Evolutionary conservation across 2,329 filamentous ascomycete genomes (phyloP), one percentile per base, ranked within the genome.

Genomic region (Claviceps purpurea): DNA sequence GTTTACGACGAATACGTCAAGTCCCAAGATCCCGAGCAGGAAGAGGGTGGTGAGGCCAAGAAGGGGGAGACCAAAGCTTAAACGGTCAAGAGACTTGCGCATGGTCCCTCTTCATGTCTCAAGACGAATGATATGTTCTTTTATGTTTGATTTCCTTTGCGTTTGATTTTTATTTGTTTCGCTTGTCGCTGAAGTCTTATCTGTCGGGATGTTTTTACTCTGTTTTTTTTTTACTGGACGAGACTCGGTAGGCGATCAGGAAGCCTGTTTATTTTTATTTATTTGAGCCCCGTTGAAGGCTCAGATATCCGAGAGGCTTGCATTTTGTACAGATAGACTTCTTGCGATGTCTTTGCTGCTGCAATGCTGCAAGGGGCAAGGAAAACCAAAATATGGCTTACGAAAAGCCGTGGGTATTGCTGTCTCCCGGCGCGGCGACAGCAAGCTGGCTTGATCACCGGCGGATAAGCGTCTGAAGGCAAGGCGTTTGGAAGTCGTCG

Each of bases 1-100:
- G 93, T 98, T 63, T 98, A 97, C 70, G 89, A 98, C 66, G 93
- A 98, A 72, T 98, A 98, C 71, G 85, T 97, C 74, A 97, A 97
- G 83, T 82, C 81, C 65, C 88, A 93, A 68, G 65, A 66, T 40
- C 66, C 57, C 39, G 70, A 53, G 14, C 43, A 52, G 18, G 45
- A 59, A 42, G 67, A 70, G 56, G 65, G 60, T 50, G 68, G 60
- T 50, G 71, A 72, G 57, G 63, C 62, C 48, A 71, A 73, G 65
- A 75, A 80, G 64, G 76, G 79, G 66, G 65, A 69, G 63, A 65
- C 63, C 54, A 71, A 73, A 69, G 67, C 68, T 59, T 71, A 71
- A 62, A 43, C 24, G 24, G 34, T 38, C 5, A 24, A 14, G 5
- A 14, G 5, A 24, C 41, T 26, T 54, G 50, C 40, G 51, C 49